Conservation (phyloP, 345 rosid genomes). For the Conringia planisiliqua region DNA sequence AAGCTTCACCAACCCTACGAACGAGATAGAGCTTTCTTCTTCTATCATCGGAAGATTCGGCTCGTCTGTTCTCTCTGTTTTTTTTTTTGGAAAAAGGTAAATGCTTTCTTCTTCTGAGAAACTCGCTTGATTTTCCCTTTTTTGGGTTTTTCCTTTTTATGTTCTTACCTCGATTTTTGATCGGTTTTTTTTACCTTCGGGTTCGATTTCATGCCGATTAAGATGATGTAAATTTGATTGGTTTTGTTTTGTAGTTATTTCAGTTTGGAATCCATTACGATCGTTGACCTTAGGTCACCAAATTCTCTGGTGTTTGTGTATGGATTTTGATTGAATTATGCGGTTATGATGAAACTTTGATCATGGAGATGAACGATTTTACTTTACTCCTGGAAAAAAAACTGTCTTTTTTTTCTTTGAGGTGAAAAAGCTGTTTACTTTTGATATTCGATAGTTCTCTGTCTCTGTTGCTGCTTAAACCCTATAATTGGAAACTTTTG, state of each 20-base stretch:
- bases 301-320: not conserved
- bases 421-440: not conserved
- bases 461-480: constrained; percentile 22
- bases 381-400: not conserved
- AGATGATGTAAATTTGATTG: not conserved
- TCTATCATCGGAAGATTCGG: constrained; percentile 1
- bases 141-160: constrained; percentile 3
- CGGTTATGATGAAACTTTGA: not conserved
- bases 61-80: not conserved
- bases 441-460: not conserved
- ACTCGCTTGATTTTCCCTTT: not conserved
- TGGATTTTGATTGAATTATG: not conserved
- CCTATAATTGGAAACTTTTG: constrained; percentile 14
- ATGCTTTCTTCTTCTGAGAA: not conserved
- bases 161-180: not conserved
- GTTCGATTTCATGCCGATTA: not conserved
- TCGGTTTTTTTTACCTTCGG: not conserved
- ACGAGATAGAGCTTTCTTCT: constrained; percentile 2
- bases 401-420: not conserved
- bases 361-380: not conserved
- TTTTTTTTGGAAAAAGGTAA: not conserved
- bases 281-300: constrained; percentile 33
- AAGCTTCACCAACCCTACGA: constrained; percentile 25
- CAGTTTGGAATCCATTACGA: constrained; percentile 8
- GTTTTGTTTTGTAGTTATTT: not conserved